Percentiles rank a stretch among this genome's conserved stretches.
phyloP scores from a whole-genome alignment of 148 eudicot species.

The Selenicereus undatus region DNA sequence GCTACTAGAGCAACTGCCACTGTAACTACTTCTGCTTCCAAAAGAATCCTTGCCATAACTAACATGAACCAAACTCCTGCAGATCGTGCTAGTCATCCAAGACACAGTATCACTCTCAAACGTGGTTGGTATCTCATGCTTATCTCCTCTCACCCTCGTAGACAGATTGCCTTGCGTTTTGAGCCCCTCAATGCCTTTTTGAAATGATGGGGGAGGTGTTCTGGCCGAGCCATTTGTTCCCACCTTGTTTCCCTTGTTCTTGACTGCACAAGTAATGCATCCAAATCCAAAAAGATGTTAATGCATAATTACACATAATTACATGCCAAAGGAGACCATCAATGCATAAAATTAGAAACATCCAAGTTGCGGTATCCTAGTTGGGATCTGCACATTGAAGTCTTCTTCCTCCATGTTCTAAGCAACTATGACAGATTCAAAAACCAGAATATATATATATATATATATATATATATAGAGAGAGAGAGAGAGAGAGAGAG shows the following conservation, averaged over 20 bases:
- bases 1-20: slow-evolving; percentile 47
- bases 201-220: slow-evolving; percentile 7
- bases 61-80: slow-evolving; percentile 37
- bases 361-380: not conserved
- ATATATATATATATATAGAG: too few relatives aligned
- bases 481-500: too few relatives aligned
- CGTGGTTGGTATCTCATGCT: slow-evolving; percentile 5
- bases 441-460: too few relatives aligned
- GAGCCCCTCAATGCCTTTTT: not conserved
- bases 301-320: not conserved
- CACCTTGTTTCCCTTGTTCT: slow-evolving; percentile 20
- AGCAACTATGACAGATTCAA: not conserved
- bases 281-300: not conserved
- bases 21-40: slow-evolving; percentile 42
- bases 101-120: slow-evolving; percentile 23
- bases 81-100: slow-evolving; percentile 18
- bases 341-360: not conserved
- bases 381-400: not conserved
- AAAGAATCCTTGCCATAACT: slow-evolving; percentile 20
- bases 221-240: slow-evolving; percentile 4
- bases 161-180: slow-evolving; percentile 10
- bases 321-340: slow-evolving; percentile 7
- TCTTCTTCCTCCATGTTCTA: not conserved
- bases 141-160: slow-evolving; percentile 14
- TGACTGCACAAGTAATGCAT: slow-evolving; percentile 19